phyloP scores from a whole-genome alignment of 1,284 basidiomycete genomes.

The Austroboletus niveus region DNA sequence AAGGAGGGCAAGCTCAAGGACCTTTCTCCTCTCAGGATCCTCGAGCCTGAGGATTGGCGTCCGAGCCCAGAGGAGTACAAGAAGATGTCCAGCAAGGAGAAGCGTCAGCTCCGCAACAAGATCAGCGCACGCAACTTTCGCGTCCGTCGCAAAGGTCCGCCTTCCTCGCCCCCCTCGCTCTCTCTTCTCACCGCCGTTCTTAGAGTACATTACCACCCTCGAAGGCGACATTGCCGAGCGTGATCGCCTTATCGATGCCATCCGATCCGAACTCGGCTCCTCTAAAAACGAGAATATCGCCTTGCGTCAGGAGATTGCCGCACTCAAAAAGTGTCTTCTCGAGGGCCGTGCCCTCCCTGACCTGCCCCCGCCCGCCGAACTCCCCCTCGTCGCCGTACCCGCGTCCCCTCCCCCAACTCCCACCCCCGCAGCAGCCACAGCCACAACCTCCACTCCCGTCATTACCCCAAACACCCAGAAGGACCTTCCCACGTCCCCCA shows the following conservation, averaged over 20 bases:
- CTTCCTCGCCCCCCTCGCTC: constrained; percentile 3
- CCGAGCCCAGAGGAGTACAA: constrained; percentile 92
- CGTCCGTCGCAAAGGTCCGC: constrained; percentile 83
- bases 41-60: constrained; percentile 69
- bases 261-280: constrained; percentile 81
- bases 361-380: constrained; percentile 48
- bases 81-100: constrained; percentile 95
- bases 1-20: constrained; percentile 22
- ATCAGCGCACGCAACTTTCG: constrained; percentile 95
- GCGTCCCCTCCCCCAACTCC: constrained; percentile 37
- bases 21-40: constrained; percentile 20
- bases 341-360: constrained; percentile 48
- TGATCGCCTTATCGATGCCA: constrained; percentile 85
- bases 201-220: constrained; percentile 90
- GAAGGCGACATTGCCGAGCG: constrained; percentile 94
- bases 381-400: constrained; percentile 29
- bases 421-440: constrained; percentile 15
- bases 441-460: constrained; percentile 33
- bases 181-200: background rate
- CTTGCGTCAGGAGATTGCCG: constrained; percentile 79
- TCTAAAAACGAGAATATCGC: constrained; percentile 82
- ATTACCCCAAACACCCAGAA: constrained; percentile 80
- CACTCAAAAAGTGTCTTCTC: constrained; percentile 78
- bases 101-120: constrained; percentile 95
- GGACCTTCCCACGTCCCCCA: constrained; percentile 70